These are phyloP conservation scores for Trichoderma guizhouense DNA, from an alignment of 2,329 filamentous ascomycete genomes.

Conservation along the genomic window DNA sequence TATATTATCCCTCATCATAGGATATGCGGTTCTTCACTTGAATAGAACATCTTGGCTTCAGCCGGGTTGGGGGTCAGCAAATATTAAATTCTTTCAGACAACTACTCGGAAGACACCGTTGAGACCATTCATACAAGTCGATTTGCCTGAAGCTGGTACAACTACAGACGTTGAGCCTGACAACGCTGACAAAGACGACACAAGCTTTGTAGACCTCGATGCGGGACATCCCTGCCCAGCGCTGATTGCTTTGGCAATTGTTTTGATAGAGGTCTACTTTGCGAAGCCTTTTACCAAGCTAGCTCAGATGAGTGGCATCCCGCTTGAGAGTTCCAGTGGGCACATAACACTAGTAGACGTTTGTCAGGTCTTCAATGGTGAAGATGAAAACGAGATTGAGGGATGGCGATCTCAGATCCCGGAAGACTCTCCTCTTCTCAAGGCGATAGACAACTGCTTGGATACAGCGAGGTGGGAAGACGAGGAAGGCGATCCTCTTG, in stretches of 20 bases:
- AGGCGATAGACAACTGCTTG: not conserved
- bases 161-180: not conserved
- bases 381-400: not conserved
- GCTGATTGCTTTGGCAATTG: not conserved
- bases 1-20: not conserved
- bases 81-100: not conserved
- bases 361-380: not conserved
- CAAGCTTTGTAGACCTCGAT: not conserved
- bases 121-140: not conserved
- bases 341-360: not conserved
- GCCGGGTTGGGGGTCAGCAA: not conserved
- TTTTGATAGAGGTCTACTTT: not conserved
- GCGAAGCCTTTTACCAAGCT: not conserved
- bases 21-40: not conserved
- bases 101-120: not conserved
- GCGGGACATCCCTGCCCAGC: not conserved
- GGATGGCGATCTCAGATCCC: not conserved
- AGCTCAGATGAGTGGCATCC: not conserved
- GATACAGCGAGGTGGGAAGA: not conserved
- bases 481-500: not conserved
- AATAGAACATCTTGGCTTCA: not conserved
- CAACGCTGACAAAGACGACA: not conserved
- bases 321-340: not conserved
- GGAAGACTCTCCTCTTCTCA: not conserved
- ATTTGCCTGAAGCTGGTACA: not conserved